Base-by-base conservation (phyloP, 768 basidiomycete genomes). In the Daedalea quercina region DNA sequence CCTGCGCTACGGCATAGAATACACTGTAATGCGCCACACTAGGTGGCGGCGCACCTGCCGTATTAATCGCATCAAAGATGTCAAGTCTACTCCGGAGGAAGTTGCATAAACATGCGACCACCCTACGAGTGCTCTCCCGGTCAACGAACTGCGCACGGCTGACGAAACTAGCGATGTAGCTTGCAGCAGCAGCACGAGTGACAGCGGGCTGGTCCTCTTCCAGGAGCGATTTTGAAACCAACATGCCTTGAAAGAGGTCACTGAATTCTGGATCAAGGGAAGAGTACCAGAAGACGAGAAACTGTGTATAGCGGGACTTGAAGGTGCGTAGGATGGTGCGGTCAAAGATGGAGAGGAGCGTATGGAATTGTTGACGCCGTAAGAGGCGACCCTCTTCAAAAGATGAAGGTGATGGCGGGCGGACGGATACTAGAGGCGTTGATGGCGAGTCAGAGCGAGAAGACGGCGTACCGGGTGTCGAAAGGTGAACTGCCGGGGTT, bases 281-380 rank as follows among this genome's bases (percentile, higher is more conserved):
- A 20, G 94, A 79, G 63, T 86, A 92, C 84, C 92, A 96, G 75
- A 99, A 99, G 44, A 98, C 63, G 55, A 99, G 80, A 71, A 99
- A 99, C 62, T 98, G 96, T 13, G 93, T 94, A 68, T 98, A 96
- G 35, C 94, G 89, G 0, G 94, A 96, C 63, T 94, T 94, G 74
- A 96, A 96, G 1, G 96, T 98, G 35, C 85, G 88, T 46, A 99
- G 80, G 65, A 99, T 93, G 34, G 85, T 85, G 37, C 91, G 83
- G 66, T 96, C 92, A 63, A 99, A 99, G 57, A 97, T 92, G 57
- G 87, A 83, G 47, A 99, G 81, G 19, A 99, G 84, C 25, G 87
- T 80, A 60, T 89, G 79, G 67, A 98, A 98, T 59, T 90, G 90
- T 1, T 79, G 65, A 6, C 76, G 76, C 23, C 74, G 78, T 28